phyloP scores from a whole-genome alignment of 768 basidiomycete species.

The Tricholoma sp. region DNA sequence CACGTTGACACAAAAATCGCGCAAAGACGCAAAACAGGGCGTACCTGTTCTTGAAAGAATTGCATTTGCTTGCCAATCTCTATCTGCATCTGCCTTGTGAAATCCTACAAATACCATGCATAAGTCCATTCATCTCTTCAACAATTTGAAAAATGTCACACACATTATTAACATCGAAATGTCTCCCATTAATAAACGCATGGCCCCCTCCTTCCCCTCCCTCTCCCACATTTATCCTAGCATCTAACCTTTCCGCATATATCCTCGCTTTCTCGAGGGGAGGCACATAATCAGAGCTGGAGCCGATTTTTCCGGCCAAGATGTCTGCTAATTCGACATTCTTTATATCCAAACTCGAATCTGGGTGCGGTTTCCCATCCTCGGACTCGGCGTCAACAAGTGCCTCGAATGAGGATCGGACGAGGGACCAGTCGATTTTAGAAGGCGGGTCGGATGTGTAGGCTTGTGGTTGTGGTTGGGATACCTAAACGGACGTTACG shows the following conservation, averaged over 20 bases:
- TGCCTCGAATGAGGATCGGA: conserved; percentile 34
- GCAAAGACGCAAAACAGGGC: conserved; percentile 8
- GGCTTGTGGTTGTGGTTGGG: conserved; percentile 25
- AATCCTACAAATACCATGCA: conserved; percentile 40
- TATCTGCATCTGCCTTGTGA: conserved; percentile 55
- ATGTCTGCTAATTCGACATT: conserved; percentile 35
- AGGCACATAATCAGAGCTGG: conserved; percentile 19
- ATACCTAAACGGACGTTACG: conserved; percentile 24
- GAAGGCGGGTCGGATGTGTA: conserved; percentile 23
- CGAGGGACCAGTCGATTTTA: conserved; percentile 36
- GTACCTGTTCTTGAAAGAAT: conserved; percentile 70
- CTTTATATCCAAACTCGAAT: too few species aligned
- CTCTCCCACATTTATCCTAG: conserved; percentile 28
- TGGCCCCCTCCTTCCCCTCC: conserved; percentile 47
- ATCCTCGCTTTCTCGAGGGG: conserved; percentile 37
- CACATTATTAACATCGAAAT: conserved; percentile 64
- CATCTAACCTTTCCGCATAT: conserved; percentile 54
- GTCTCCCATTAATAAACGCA: conserved; percentile 87
- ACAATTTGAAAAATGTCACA: conserved; percentile 7
- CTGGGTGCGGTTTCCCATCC: conserved; percentile 17
- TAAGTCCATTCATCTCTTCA: not conserved
- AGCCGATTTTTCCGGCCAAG: conserved; percentile 23
- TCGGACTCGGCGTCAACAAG: conserved; percentile 20
- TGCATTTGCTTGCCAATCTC: conserved; percentile 57
- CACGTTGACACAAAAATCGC: not conserved